These are phyloP conservation scores for Rhodotorula graminis DNA, from an alignment of 768 basidiomycete genomes.

Conservation along the genomic window DNA sequence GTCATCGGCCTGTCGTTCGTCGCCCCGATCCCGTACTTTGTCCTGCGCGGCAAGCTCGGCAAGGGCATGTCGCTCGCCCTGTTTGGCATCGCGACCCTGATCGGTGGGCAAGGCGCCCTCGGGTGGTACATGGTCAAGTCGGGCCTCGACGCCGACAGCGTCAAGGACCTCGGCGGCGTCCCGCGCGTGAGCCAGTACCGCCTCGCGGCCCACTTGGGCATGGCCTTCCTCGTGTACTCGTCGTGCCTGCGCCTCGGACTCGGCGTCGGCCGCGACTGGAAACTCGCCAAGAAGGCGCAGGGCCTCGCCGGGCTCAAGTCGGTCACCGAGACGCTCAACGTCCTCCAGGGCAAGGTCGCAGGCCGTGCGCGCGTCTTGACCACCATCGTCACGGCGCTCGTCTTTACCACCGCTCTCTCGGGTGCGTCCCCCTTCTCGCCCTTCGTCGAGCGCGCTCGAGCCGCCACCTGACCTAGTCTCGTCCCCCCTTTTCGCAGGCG, in stretches of 20 bases:
- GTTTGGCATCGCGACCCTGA: slow-evolving; percentile 66
- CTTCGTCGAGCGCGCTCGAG: too few species aligned
- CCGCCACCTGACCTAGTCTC: not conserved
- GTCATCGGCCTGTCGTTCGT: slow-evolving; percentile 77
- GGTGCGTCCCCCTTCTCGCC: slow-evolving; percentile 53
- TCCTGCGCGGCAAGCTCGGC: slow-evolving; percentile 58
- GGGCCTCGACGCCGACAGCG: slow-evolving; percentile 74
- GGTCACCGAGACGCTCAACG: slow-evolving; percentile 50
- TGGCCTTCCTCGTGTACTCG: slow-evolving; percentile 82
- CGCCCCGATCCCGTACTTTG: slow-evolving; percentile 43
- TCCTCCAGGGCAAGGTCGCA: slow-evolving; percentile 59
- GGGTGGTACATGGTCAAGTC: slow-evolving; percentile 99
- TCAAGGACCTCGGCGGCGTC: slow-evolving; percentile 74
- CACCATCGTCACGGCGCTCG: slow-evolving; percentile 65
- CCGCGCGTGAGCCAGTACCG: slow-evolving; percentile 96
- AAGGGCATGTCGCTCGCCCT: slow-evolving; percentile 61
- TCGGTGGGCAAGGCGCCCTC: slow-evolving; percentile 83
- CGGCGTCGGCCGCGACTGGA: slow-evolving; percentile 71
- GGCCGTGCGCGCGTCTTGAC: slow-evolving; percentile 59
- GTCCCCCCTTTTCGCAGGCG: slow-evolving; percentile 57
- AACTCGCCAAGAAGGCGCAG: slow-evolving; percentile 52
- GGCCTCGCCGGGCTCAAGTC: slow-evolving; percentile 17
- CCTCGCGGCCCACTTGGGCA: slow-evolving; percentile 86
- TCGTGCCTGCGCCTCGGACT: slow-evolving; percentile 84
- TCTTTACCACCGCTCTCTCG: slow-evolving; percentile 86